Percentiles rank a stretch among this genome's conserved stretches.
phyloP scores from a whole-genome alignment of 805 yeast genomes.

The Ogataea paraovalis region DNA sequence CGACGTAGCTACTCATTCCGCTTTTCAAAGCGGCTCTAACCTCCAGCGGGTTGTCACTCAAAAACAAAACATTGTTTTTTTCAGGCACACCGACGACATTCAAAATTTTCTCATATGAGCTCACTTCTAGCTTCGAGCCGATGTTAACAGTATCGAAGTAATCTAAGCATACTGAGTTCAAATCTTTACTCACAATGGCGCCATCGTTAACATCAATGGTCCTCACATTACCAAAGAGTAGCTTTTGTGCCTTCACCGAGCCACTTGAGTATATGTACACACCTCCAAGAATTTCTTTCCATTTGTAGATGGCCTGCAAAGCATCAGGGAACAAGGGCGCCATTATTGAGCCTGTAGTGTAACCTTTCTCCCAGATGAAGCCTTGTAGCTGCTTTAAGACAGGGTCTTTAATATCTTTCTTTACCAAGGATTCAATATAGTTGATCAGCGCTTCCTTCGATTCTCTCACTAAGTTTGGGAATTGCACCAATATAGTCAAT shows the following conservation, averaged over 20 bases:
- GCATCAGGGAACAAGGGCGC: constrained; percentile 82
- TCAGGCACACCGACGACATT: constrained; percentile 9
- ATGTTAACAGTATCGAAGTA: constrained; percentile 85
- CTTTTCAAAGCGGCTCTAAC: constrained; percentile 69
- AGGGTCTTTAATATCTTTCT: constrained; percentile 71
- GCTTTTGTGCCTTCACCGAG: constrained; percentile 78
- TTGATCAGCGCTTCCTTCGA: constrained; percentile 33
- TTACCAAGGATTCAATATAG: constrained; percentile 57
- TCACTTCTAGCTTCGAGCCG: constrained; percentile 60
- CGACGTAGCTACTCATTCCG: constrained; percentile 57
- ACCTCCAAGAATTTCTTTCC: constrained; percentile 31
- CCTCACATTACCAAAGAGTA: constrained; percentile 64
- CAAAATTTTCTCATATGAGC: constrained; percentile 60
- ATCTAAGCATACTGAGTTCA: constrained; percentile 52
- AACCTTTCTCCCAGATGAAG: constrained; percentile 75
- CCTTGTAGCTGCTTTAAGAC: constrained; percentile 80
- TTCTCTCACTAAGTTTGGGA: constrained; percentile 37
- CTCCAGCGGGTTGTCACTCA: constrained; percentile 79
- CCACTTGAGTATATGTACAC: constrained; percentile 87
- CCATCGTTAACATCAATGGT: constrained; percentile 26
- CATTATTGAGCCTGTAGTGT: constrained; percentile 64
- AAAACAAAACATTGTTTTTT: constrained; percentile 46
- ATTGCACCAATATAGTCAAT: constrained; percentile 35
- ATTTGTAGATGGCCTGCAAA: constrained; percentile 45
- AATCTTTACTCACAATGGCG: constrained; percentile 44